Evolutionary conservation across 495 filamentous ascomycete genomes (phyloP).

Genomic region (Neurospora cerealis): DNA sequence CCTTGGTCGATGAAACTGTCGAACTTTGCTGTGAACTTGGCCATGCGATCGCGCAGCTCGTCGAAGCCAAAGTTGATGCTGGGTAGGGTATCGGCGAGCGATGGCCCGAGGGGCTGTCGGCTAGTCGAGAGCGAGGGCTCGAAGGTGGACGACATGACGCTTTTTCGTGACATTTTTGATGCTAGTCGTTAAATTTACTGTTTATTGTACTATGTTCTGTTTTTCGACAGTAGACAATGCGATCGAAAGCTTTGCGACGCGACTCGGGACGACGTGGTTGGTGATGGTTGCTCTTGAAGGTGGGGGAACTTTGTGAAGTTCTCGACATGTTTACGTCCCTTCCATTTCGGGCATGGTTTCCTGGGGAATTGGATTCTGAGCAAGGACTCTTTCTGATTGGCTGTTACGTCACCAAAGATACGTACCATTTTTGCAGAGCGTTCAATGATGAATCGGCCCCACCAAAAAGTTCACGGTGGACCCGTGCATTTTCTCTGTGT

Average conservation of each 20-base stretch:
- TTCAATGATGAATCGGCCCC: conserved; percentile 3
- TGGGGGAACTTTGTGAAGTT: not conserved
- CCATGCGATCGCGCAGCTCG: conserved; percentile 89
- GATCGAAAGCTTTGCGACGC: not conserved
- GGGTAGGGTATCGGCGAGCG: conserved; percentile 69
- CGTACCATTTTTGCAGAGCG: not conserved
- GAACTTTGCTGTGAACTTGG: conserved; percentile 81
- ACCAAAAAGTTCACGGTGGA: conserved; percentile 11
- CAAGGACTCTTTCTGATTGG: not conserved
- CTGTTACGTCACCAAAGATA: not conserved
- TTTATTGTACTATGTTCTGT: not conserved
- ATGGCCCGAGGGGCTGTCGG: conserved; percentile 47
- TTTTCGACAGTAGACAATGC: not conserved
- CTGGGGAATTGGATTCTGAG: conserved; percentile 3
- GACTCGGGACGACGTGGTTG: not conserved
- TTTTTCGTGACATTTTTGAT: conserved; percentile 2
- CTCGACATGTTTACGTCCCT: conserved; percentile 14
- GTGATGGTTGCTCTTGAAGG: not conserved
- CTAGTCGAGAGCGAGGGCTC: conserved; percentile 69
- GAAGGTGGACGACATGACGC: conserved; percentile 57
- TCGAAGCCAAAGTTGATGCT: conserved; percentile 95
- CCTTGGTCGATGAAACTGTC: conserved; percentile 90
- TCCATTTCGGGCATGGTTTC: conserved; percentile 14
- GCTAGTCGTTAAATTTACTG: conserved; percentile 2
- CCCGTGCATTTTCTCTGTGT: not conserved